Percentiles rank a stretch among this genome's conserved stretches.
Conservation (phyloP, 768 basidiomycete genomes). For the Lentinula guzmanii region DNA sequence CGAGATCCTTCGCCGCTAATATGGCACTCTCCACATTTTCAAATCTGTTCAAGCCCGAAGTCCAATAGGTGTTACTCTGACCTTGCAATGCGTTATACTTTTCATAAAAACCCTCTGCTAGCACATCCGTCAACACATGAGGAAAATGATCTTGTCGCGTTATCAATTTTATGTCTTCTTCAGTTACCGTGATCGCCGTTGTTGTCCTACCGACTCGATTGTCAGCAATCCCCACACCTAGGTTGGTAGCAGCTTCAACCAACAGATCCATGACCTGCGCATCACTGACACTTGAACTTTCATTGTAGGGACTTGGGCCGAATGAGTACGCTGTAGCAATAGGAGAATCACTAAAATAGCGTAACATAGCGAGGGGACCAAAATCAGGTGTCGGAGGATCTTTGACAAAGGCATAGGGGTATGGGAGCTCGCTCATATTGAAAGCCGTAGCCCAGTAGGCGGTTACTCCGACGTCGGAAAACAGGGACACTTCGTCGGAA, state of each 20-base stretch:
- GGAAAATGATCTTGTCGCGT: constrained; percentile 4
- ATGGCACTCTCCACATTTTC: constrained; percentile 4
- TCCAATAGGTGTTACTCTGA: constrained; percentile 1
- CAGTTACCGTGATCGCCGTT: neutral
- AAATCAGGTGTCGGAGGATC: neutral
- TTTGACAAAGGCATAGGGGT: neutral
- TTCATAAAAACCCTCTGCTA: neutral
- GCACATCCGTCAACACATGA: neutral
- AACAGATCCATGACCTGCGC: neutral
- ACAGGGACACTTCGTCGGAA: neutral
- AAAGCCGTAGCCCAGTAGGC: constrained; percentile 3
- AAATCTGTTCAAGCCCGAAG: constrained; percentile 4
- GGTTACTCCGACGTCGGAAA: constrained; percentile 1
- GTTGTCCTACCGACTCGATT: neutral
- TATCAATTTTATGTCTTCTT: neutral
- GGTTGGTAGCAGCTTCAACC: neutral
- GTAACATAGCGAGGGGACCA: neutral
- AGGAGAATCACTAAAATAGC: constrained; percentile 2
- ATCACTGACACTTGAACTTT: neutral
- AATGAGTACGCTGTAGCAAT: constrained; percentile 5
- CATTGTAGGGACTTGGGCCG: neutral
- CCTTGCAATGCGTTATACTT: constrained; percentile 6
- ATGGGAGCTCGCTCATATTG: neutral
- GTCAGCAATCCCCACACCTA: neutral
- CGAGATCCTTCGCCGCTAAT: constrained; percentile 3